A percentile compares a stretch with the other conserved stretches of the same genome.
phyloP scores from a whole-genome alignment of 1,139 yeast species.

The Hanseniaspora sp. region DNA sequence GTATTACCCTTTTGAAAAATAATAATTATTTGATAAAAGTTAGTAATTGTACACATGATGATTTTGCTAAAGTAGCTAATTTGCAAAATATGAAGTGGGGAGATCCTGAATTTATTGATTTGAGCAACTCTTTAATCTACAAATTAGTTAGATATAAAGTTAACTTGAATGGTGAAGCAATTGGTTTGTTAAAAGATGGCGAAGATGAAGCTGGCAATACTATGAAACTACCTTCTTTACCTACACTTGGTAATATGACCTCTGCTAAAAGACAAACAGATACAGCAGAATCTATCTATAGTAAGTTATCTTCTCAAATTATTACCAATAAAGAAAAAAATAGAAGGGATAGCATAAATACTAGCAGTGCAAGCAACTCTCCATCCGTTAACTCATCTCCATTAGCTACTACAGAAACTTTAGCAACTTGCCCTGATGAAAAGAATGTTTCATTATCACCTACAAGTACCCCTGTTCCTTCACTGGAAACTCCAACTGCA shows the following conservation, averaged over 20 bases:
- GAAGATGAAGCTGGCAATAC: neutral
- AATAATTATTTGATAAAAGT: slow-evolving; percentile 11
- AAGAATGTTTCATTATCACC: neutral
- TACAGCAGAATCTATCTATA: slow-evolving; percentile 2
- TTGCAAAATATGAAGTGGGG: slow-evolving; percentile 13
- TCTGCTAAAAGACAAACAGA: neutral
- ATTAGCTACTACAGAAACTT: neutral
- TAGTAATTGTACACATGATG: slow-evolving; percentile 5
- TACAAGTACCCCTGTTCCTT: neutral
- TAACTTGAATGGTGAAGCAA: slow-evolving; percentile 35
- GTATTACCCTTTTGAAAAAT: slow-evolving; percentile 20
- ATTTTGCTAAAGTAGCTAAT: slow-evolving; percentile 5
- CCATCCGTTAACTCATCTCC: neutral
- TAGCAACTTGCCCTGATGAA: neutral
- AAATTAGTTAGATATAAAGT: slow-evolving; percentile 29
- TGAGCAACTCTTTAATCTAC: neutral
- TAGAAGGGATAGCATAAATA: neutral
- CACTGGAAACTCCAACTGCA: neutral
- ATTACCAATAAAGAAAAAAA: slow-evolving; percentile 7
- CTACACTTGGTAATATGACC: neutral
- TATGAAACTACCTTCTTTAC: slow-evolving; percentile 6
- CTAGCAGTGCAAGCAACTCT: neutral
- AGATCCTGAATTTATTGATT: slow-evolving; percentile 11
- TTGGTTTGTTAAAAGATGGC: slow-evolving; percentile 8
- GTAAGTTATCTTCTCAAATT: slow-evolving; percentile 6